Evolutionary conservation across 2,329 filamentous ascomycete species (phyloP), one percentile per base, ranked within the genome.

Genomic region (Cladophialophora immunda): DNA sequence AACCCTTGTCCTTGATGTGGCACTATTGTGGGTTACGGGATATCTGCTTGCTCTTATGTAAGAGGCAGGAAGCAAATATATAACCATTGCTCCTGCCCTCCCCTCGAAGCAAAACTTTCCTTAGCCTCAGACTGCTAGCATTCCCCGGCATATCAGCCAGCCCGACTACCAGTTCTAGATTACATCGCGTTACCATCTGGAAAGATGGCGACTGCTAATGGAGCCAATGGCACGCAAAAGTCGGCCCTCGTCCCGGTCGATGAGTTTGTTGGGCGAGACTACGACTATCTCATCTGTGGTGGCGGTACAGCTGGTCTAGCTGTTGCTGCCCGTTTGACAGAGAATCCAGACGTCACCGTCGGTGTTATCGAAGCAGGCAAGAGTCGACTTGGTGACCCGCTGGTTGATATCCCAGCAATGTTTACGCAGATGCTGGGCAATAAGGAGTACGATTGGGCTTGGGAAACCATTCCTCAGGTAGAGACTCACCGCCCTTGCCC

Each of bases 271-370:
- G n/a, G 64, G 27, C 62, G 66, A 54, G 58, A 54, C 36, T 73
- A 67, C 34, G 71, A 73, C 66, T 72, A 72, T 50, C 69, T 86
- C 45, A 73, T 87, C 64, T 75, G 86, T 25, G 85, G 86, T 34
- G 85, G 85, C 38, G 85, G 85, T 6, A 86, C 84, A 6, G 83
- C 84, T 15, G 85, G 85, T 17, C 77, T 87, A n/a, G 80, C 79
- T 1, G 76, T 87, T 7, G 83, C 83, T 9, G 76, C 81, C 8
- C 79, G 83, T 0, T 76, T 88, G 3, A 80, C 81, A 1, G 81
- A 84, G 65, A 73, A 82, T 59, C 67, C 79, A 50, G 61, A 75
- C 36, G 65, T 82, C 65, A 74, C 74, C 3, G 78, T 87, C n/a
- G 79, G 78, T 7, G 80, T 84, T 0, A 74, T 84, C 22, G 82